Base-by-base conservation (phyloP, 2,329 filamentous ascomycete genomes). In the Aspergillus bombycis region DNA sequence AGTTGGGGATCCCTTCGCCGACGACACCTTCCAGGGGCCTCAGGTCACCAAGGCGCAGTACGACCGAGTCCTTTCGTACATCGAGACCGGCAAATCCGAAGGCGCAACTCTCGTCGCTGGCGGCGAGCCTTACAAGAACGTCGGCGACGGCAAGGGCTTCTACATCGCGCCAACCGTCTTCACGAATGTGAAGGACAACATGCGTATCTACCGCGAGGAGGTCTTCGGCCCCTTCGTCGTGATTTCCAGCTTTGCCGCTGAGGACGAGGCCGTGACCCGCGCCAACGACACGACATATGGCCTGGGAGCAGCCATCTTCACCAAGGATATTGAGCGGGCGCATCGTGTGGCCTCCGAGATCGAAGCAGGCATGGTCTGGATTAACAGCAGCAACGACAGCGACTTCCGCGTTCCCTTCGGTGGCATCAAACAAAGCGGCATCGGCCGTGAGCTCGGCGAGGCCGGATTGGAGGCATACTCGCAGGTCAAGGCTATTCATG, bases 361-460 rank as follows among this genome's bases (percentile, higher is more conserved):
- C 53, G 88, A 91, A 74, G 84, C 86, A 14, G 89, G 89, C 34
- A 90, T 90, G 84, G 88, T 91, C 4, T 90, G 88, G 80, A 85
- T 91, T 72, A 91, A 91, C 70, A 85, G 82, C 68, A 84, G 83
- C 75, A 84, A 82, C 62, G 78, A 81, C 67, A 75, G 75, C 54
- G 76, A 80, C 63, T 77, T 79, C 71, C 76, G 79, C 10, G 80
- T 88, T 53, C 86, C 86, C 0, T 89, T 89, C 69, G 86, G 86
- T 30, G 86, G 86, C 46, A 84, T 88, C 41, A 89, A 89, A 80
- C 84, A 88, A 77, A 84, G 81, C 68, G 87, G 87, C 3, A 88
- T 88, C 71, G 87, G 87, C 26, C 77, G 86, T 57, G 87, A 89
- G 75, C 76, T 88, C 12, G 86, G 86, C 19, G 86, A 88, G 75